Conservation (phyloP, 139 green algal genomes). For the Trebouxia sp. region DNA sequence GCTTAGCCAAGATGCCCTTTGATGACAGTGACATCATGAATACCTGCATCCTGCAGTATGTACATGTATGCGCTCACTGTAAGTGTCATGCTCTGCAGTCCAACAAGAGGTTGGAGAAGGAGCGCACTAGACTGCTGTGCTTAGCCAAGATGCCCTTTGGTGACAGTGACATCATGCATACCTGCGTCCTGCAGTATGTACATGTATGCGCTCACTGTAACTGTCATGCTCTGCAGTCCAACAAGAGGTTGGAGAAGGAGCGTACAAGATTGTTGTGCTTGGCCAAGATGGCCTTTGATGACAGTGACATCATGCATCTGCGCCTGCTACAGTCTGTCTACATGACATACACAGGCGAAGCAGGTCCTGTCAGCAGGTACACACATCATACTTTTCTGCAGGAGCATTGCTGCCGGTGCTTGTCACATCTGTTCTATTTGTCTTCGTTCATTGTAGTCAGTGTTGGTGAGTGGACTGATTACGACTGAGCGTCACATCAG, state of each 20-base stretch:
- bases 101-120: background rate
- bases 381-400: background rate
- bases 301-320: constrained; percentile 26
- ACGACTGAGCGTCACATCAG: too few species aligned
- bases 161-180: background rate
- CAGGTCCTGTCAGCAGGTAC: background rate
- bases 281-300: constrained; percentile 26
- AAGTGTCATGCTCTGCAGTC: background rate
- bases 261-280: background rate
- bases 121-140: background rate
- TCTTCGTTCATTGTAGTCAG: too few species aligned
- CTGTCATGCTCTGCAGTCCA: background rate
- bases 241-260: constrained; percentile 22
- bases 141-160: background rate
- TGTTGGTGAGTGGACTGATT: too few species aligned
- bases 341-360: background rate
- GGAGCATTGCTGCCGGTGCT: too few species aligned
- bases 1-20: constrained; percentile 25
- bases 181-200: background rate
- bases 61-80: background rate
- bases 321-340: constrained; percentile 24
- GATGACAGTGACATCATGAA: constrained; percentile 28
- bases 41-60: background rate
- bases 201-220: too few species aligned
- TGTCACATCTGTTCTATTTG: too few species aligned